A percentile compares a stretch with the other conserved stretches of the same genome.
phyloP scores from a whole-genome alignment of 192 early-diverging fungal species.

The Coemansia sp. region DNA sequence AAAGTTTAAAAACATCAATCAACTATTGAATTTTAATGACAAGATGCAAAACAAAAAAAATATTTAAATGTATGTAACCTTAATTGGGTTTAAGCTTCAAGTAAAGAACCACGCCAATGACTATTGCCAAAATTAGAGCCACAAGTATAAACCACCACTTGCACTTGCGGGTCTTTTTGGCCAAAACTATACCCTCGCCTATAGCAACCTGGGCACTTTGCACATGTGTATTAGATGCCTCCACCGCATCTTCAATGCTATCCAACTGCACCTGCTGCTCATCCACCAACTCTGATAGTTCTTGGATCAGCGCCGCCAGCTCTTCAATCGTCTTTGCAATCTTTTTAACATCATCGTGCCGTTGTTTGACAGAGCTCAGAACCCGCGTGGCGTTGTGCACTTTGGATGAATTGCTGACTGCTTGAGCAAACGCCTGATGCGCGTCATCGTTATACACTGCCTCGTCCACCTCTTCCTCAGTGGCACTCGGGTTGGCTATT shows the following conservation, averaged over 20 bases:
- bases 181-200: slow-evolving; percentile 17
- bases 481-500: slow-evolving; percentile 27
- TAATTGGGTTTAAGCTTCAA: slow-evolving; percentile 6
- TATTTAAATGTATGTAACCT: not conserved
- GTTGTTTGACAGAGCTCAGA: slow-evolving; percentile 23
- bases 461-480: slow-evolving; percentile 23
- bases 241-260: slow-evolving; percentile 27
- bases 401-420: slow-evolving; percentile 14
- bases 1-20: not conserved
- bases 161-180: slow-evolving; percentile 24
- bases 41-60: not conserved
- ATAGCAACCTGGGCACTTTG: slow-evolving; percentile 13
- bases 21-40: not conserved
- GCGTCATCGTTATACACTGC: slow-evolving; percentile 34
- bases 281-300: slow-evolving; percentile 21
- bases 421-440: slow-evolving; percentile 26
- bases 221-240: slow-evolving; percentile 12
- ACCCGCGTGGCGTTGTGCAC: slow-evolving; percentile 9
- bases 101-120: slow-evolving; percentile 30
- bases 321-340: slow-evolving; percentile 26
- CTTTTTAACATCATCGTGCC: slow-evolving; percentile 26
- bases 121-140: slow-evolving; percentile 43
- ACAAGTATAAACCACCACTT: slow-evolving; percentile 20
- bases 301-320: slow-evolving; percentile 25
- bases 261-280: slow-evolving; percentile 30